Conservation (phyloP, 805 yeast genomes). For the Hanseniaspora mollemarum region DNA sequence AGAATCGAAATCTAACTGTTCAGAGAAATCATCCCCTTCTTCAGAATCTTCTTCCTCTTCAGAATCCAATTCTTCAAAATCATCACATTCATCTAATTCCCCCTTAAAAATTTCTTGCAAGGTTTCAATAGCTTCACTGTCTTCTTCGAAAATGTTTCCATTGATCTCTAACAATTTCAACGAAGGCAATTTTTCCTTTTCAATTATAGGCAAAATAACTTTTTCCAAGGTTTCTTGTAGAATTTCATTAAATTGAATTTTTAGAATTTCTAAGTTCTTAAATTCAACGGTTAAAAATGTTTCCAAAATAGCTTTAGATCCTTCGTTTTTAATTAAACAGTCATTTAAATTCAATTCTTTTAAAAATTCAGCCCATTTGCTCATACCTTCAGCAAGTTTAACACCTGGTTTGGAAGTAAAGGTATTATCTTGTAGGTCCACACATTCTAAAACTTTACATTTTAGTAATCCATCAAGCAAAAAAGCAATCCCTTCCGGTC, state of each 20-base stretch:
- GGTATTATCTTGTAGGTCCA: slow-evolving; percentile 93
- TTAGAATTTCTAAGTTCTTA: slow-evolving; percentile 44
- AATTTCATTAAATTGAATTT: slow-evolving; percentile 81
- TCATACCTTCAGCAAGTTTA: slow-evolving; percentile 50
- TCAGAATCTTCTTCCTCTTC: slow-evolving; percentile 46
- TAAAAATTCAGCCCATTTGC: slow-evolving; percentile 50
- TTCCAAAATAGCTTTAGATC: slow-evolving; percentile 47
- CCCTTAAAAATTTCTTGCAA: slow-evolving; percentile 62
- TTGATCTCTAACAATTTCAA: slow-evolving; percentile 68
- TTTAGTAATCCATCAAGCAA: slow-evolving; percentile 58
- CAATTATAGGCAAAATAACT: slow-evolving; percentile 39
- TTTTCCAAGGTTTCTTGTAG: slow-evolving; percentile 50
- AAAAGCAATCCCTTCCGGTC: slow-evolving; percentile 82
- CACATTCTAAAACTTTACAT: slow-evolving; percentile 47
- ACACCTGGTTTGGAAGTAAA: slow-evolving; percentile 59
- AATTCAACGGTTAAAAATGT: slow-evolving; percentile 36
- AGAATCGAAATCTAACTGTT: slow-evolving; percentile 38
- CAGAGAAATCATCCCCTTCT: slow-evolving; percentile 33
- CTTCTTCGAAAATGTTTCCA: slow-evolving; percentile 90
- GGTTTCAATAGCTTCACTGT: slow-evolving; percentile 53
- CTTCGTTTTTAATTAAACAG: slow-evolving; percentile 70
- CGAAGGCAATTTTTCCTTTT: slow-evolving; percentile 45
- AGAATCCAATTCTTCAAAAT: slow-evolving; percentile 68
- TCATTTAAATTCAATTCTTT: slow-evolving; percentile 79
- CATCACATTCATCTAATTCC: slow-evolving; percentile 86